Evolutionary conservation across 371 early-diverging fungal species (phyloP).

Genomic region (Furculomyces boomerangus): DNA sequence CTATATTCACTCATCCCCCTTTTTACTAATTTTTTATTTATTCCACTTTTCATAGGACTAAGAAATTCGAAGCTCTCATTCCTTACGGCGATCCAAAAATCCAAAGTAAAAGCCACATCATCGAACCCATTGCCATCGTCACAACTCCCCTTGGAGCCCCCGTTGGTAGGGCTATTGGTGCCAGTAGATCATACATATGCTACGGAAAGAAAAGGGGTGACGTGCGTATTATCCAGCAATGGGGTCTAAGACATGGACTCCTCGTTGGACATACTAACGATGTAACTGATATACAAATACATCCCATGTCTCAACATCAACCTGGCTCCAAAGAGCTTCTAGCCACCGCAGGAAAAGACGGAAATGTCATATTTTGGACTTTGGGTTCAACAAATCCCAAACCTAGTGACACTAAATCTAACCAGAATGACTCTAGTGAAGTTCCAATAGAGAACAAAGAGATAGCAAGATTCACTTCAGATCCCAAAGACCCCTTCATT

Average conservation of each 20-base stretch:
- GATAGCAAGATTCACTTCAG: background rate
- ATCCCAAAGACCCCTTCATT: background rate
- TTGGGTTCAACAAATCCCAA: background rate
- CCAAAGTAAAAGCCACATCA: background rate
- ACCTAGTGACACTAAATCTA: background rate
- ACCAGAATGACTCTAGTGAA: background rate
- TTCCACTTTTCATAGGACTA: background rate
- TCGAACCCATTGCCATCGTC: background rate
- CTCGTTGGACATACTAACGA: background rate
- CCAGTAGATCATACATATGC: background rate
- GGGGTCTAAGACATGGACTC: background rate
- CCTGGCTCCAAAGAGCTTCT: background rate
- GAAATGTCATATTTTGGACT: background rate
- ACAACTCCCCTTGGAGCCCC: background rate
- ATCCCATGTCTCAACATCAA: background rate
- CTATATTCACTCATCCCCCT: background rate
- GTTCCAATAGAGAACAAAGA: background rate
- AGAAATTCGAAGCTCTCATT: background rate
- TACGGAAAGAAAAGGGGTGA: conserved; percentile 1
- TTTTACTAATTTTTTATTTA: background rate
- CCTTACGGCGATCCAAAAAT: background rate
- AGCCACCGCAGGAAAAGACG: background rate
- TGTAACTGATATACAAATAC: background rate
- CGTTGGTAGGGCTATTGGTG: background rate
- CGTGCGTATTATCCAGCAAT: background rate